Conservation (phyloP, 441 rosid genomes). For the Syzygium malaccense region DNA sequence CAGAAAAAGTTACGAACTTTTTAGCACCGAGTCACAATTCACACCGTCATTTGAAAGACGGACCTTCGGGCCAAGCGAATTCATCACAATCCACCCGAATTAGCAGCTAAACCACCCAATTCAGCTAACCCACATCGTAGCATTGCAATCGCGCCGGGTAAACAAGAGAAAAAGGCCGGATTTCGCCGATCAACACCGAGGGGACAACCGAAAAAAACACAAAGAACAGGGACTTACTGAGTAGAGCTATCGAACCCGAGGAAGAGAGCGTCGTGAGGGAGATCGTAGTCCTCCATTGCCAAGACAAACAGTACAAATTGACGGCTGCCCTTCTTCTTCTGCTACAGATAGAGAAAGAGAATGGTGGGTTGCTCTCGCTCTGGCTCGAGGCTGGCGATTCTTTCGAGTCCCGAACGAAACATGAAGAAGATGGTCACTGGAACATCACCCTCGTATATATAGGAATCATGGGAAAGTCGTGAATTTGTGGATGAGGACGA, state of each 20-base stretch:
- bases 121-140: background rate
- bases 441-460: background rate
- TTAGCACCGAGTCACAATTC: background rate
- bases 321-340: background rate
- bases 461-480: background rate
- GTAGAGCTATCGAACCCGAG: constrained; percentile 90
- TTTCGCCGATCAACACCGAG: background rate
- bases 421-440: background rate
- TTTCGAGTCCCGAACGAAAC: background rate
- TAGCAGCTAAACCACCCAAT: background rate
- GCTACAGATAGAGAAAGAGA: background rate
- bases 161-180: background rate
- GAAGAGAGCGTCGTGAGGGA: constrained; percentile 64
- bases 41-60: background rate
- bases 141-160: background rate
- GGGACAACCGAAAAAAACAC: background rate
- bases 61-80: background rate
- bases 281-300: constrained; percentile 9
- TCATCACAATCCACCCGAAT: background rate
- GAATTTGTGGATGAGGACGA: background rate
- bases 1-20: background rate
- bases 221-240: constrained; percentile 41
- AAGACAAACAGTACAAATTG: background rate
- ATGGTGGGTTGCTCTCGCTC: background rate
- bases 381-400: background rate